Base-by-base conservation (phyloP, 2,329 filamentous ascomycete genomes). In the Verticillium longisporum region DNA sequence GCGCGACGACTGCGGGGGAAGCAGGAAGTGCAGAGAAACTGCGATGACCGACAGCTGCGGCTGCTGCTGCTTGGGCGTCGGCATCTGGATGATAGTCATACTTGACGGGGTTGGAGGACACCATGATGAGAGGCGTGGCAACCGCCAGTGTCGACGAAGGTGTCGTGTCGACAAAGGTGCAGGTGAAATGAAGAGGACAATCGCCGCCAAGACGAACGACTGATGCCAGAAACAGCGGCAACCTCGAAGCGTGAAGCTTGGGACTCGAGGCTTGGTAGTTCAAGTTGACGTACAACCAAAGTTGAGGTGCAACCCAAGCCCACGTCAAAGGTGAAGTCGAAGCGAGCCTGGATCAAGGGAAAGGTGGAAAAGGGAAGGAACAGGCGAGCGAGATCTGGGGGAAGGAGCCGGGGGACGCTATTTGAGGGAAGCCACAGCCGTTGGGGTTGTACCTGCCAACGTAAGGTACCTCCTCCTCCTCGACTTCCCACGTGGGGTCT, bases 281-380 rank as follows among this genome's bases (percentile, higher is more conserved):
- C n/a, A n/a, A n/a, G n/a, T n/a, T n/a, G n/a, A n/a, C n/a, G n/a
- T n/a, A n/a, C n/a, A n/a, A n/a, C n/a, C n/a, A n/a, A n/a, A n/a
- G n/a, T n/a, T n/a, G n/a, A n/a, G n/a, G n/a, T n/a, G 59, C 4
- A 32, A 18, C 15, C 55, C 6, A 33, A 56, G 5, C 34, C 61
- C n/a, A n/a, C n/a, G n/a, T n/a, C 56, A 62, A 63, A 61, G 62
- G 58, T 34, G 56, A 64, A 55, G 37, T 50, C 45, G 45, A 50
- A 50, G 45, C 45, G 15, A 41, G 38, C 38, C 21, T 50, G 45
- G 45, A 50, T 50, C 62, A 61, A 55, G 38, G 11, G 13, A 13
- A 14, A 7, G 2, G 2, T 26, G 7, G 21, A 15, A 14, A 57
- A 57, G n/a, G 38, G 32, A 33, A 61, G 31, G 62, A 60, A 56